These are phyloP conservation scores for Triticum monococcum DNA, from an alignment of 176 grass and related monocot genomes.

Conservation along the genomic window DNA sequence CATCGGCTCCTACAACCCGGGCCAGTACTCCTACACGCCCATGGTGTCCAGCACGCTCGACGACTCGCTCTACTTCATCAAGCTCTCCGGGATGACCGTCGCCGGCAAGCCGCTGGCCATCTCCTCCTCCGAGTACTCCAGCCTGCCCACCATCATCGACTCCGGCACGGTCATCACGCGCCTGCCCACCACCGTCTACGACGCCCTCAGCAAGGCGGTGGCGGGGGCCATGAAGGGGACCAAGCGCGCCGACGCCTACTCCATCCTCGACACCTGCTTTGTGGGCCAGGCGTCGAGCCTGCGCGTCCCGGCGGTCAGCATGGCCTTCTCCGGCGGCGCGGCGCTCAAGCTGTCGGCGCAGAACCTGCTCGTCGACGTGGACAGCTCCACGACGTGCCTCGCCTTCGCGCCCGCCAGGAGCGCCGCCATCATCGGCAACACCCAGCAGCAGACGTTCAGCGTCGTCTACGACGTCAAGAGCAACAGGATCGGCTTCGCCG, in stretches of 20 bases:
- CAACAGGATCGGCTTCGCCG: conserved; percentile 66
- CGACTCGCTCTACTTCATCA: conserved; percentile 84
- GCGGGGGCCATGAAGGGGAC: conserved; percentile 39
- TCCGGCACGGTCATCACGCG: conserved; percentile 81
- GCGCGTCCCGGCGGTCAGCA: conserved; percentile 46
- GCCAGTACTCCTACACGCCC: conserved; percentile 70
- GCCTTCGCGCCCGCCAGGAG: conserved; percentile 57
- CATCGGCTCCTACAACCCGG: conserved; percentile 58
- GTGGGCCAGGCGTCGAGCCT: conserved; percentile 31
- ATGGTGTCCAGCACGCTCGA: conserved; percentile 63
- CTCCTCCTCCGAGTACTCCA: conserved; percentile 42
- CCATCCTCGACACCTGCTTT: conserved; percentile 87
- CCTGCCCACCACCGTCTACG: conserved; percentile 58
- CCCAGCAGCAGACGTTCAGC: conserved; percentile 77
- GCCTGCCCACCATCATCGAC: conserved; percentile 69
- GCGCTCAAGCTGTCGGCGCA: conserved; percentile 36
- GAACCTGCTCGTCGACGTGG: conserved; percentile 73
- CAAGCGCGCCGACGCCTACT: conserved; percentile 33
- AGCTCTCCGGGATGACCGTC: conserved; percentile 58
- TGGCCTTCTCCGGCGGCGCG: conserved; percentile 66
- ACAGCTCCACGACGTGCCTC: conserved; percentile 64
- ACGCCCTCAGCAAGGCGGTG: conserved; percentile 62
- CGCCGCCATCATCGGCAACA: conserved; percentile 80
- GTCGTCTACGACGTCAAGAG: conserved; percentile 76
- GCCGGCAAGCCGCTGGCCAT: conserved; percentile 41